Conservation (phyloP, 768 basidiomycete genomes). For the Lactarius sanguifluus region DNA sequence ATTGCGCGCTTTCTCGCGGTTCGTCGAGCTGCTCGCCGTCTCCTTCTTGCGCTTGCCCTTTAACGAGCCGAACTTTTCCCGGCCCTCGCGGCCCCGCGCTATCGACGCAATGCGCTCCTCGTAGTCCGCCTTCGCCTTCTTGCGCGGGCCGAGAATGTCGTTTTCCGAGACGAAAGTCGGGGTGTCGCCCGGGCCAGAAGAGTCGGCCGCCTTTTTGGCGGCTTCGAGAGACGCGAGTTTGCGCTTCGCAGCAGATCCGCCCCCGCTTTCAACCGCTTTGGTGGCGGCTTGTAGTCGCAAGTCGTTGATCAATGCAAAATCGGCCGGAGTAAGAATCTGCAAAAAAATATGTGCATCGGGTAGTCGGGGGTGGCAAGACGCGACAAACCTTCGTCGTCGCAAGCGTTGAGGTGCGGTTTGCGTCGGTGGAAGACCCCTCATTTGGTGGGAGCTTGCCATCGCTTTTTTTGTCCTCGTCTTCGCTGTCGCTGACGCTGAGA, state of each 20-base stretch:
- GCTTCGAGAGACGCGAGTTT: slow-evolving; percentile 84
- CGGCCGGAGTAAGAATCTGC: slow-evolving; percentile 92
- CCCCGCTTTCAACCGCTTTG: slow-evolving; percentile 65
- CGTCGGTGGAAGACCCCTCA: slow-evolving; percentile 30
- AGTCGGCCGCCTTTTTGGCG: slow-evolving; percentile 54
- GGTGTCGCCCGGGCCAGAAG: slow-evolving; percentile 44
- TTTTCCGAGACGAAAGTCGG: slow-evolving; percentile 82
- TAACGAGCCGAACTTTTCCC: slow-evolving; percentile 87
- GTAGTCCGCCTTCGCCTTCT: slow-evolving; percentile 91
- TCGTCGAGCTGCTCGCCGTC: slow-evolving; percentile 80
- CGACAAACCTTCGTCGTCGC: slow-evolving; percentile 66
- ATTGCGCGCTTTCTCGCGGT: slow-evolving; percentile 88
- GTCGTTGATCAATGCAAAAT: slow-evolving; percentile 90
- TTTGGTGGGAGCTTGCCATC: slow-evolving; percentile 30
- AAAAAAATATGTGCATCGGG: slow-evolving; percentile 1
- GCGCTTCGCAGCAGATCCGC: slow-evolving; percentile 78
- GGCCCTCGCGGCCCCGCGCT: slow-evolving; percentile 88
- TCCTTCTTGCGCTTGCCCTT: slow-evolving; percentile 93
- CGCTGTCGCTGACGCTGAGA: slow-evolving; percentile 81
- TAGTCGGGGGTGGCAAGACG: slow-evolving; percentile 35
- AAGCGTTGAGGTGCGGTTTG: slow-evolving; percentile 57
- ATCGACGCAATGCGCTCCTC: slow-evolving; percentile 91
- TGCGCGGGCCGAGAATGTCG: slow-evolving; percentile 91
- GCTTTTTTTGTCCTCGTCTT: slow-evolving; percentile 55
- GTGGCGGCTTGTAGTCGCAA: slow-evolving; percentile 79